Evolutionary conservation across 208 protist species (phyloP), one percentile per base, ranked within the genome.

Genomic region (Borovskyia barvae): DNA sequence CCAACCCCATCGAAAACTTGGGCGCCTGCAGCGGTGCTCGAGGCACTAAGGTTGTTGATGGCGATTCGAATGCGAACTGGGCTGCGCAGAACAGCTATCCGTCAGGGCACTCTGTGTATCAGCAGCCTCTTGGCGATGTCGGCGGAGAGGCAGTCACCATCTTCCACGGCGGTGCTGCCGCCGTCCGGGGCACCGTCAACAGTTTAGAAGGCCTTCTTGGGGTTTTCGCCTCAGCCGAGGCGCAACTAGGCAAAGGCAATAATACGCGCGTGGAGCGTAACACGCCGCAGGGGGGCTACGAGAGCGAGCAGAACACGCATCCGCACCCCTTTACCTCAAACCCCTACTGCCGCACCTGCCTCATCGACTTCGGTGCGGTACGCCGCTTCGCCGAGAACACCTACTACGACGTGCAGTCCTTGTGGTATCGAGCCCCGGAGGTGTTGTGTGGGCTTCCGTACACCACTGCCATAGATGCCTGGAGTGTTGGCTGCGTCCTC

Each of bases 351-450:
- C 68, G 74, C 56, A 75, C 62, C 36, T 77, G 69, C 45, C 82
- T 99, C 36, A 99, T 99, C 66, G 98, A 99, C 82, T 99, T 99
- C 76, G 98, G 98, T 3, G 97, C 93, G 25, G 93, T 92, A 25
- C 98, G 98, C 63, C 96, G 93, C 47, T 91, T 96, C 36, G 74
- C 97, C 69, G 95, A 99, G 66, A 90, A 95, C 60, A 77, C 75
- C 1, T 98, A 98, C 73, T 97, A 95, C 41, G 98, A 99, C 66
- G 96, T 97, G 39, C 94, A 97, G 73, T 97, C 90, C 7, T 68
- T 94, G 12, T 93, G 93, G 86, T 97, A 97, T 71, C 79, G 94
- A 36, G 86, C 85, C 7, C 94, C 94, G 24, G 94, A 97, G 77
- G 94, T 97, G 24, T 46, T 97, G 11, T 78, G 92, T 42, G 82